phyloP scores from a whole-genome alignment of 768 basidiomycete species.

The Aureoboletus auriporus region DNA sequence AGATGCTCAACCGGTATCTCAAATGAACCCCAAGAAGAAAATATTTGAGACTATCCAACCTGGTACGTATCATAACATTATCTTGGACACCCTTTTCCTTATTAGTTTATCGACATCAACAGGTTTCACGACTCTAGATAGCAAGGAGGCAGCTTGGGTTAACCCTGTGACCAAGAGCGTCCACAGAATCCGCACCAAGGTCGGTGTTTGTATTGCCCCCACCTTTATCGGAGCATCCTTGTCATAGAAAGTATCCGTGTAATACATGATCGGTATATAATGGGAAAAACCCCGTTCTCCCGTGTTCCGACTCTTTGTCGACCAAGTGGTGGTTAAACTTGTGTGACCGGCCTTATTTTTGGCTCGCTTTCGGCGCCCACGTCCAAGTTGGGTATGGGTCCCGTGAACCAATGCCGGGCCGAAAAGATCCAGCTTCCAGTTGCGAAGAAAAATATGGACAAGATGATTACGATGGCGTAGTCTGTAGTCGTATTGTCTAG shows the following conservation, averaged over 20 bases:
- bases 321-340: not conserved
- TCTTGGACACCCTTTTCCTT: conserved; percentile 1
- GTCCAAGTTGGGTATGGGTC: conserved; percentile 31
- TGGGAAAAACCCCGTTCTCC: not conserved
- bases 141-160: conserved; percentile 81
- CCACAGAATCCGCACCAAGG: conserved; percentile 83
- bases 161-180: conserved; percentile 74
- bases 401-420: conserved; percentile 33
- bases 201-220: conserved; percentile 77
- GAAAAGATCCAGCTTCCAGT: conserved; percentile 32
- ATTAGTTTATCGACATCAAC: conserved; percentile 1
- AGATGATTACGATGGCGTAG: conserved; percentile 27
- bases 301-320: not conserved
- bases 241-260: conserved; percentile 49
- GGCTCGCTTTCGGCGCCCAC: conserved; percentile 1
- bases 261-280: conserved; percentile 2
- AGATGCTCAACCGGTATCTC: conserved; percentile 68
- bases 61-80: conserved; percentile 37
- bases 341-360: not conserved
- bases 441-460: conserved; percentile 29
- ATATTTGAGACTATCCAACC: conserved; percentile 97
- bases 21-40: conserved; percentile 98
- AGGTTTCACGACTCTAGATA: conserved; percentile 89
- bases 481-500: conserved; percentile 5
- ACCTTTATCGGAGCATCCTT: conserved; percentile 88